phyloP scores from a whole-genome alignment of 148 eudicot genomes.

The Heliosperma pusillum region DNA sequence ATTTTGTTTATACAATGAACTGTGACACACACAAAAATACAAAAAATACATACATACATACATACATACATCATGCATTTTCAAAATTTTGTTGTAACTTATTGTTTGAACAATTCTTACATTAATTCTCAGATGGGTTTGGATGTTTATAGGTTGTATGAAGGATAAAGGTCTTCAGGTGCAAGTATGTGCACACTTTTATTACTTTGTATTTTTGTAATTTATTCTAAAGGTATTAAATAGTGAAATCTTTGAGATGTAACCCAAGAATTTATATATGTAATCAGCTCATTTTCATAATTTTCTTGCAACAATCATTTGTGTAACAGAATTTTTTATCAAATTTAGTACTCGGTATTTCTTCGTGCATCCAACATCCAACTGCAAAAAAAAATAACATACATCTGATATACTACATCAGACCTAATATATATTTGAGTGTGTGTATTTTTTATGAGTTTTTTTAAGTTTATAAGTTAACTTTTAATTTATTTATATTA shows the following conservation, averaged over 20 bases:
- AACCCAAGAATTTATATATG: slow-evolving; percentile 8
- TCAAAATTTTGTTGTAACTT: neutral
- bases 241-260: slow-evolving; percentile 21
- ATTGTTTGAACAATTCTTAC: neutral
- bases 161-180: neutral
- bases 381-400: no score
- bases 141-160: slow-evolving; percentile 14
- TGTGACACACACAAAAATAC: neutral
- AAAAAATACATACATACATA: no score
- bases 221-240: slow-evolving; percentile 9
- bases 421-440: no score
- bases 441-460: no score
- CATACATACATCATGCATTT: neutral
- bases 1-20: neutral
- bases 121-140: slow-evolving; percentile 16
- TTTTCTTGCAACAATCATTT: slow-evolving; percentile 21
- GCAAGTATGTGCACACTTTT: slow-evolving; percentile 11
- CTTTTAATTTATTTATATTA: no score
- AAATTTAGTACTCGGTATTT: no score
- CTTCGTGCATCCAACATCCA: no score
- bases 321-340: slow-evolving; percentile 2
- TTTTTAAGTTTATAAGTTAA: no score
- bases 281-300: slow-evolving; percentile 12
- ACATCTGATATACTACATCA: no score
- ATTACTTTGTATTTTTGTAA: slow-evolving; percentile 23